Conservation (phyloP, 352 stramenopile genomes). For the Phytophthora hybrid region DNA sequence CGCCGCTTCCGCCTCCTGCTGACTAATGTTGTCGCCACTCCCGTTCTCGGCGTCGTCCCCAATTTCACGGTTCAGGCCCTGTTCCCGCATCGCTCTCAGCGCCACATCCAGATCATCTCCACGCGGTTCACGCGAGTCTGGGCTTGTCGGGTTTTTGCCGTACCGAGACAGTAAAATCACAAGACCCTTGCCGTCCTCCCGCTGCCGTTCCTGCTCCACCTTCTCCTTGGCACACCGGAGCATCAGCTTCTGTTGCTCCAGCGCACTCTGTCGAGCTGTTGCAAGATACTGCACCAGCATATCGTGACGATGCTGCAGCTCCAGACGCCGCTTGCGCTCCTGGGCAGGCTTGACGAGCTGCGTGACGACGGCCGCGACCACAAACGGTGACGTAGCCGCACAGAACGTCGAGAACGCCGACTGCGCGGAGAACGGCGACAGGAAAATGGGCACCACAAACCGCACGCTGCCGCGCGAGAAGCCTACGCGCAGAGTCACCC, state of each 20-base stretch:
- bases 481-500: conserved; percentile 72
- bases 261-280: conserved; percentile 54
- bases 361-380: conserved; percentile 68
- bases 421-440: conserved; percentile 76
- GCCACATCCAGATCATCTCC: conserved; percentile 28
- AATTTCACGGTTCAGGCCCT: conserved; percentile 35
- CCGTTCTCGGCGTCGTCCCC: conserved; percentile 29
- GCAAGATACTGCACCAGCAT: conserved; percentile 66
- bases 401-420: conserved; percentile 80
- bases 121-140: conserved; percentile 39
- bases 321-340: conserved; percentile 63
- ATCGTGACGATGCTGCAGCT: conserved; percentile 55
- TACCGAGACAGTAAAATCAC: conserved; percentile 81
- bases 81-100: conserved; percentile 26
- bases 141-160: conserved; percentile 74
- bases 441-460: conserved; percentile 85
- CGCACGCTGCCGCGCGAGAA: conserved; percentile 84
- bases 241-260: conserved; percentile 86
- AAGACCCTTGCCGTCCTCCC: conserved; percentile 58
- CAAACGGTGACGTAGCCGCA: conserved; percentile 73
- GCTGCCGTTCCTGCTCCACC: conserved; percentile 53
- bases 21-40: conserved; percentile 21
- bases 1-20: conserved; percentile 31
- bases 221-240: conserved; percentile 68
- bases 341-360: conserved; percentile 76